phyloP scores from a whole-genome alignment of 1,284 basidiomycete species.

The Gomphus sp. region DNA sequence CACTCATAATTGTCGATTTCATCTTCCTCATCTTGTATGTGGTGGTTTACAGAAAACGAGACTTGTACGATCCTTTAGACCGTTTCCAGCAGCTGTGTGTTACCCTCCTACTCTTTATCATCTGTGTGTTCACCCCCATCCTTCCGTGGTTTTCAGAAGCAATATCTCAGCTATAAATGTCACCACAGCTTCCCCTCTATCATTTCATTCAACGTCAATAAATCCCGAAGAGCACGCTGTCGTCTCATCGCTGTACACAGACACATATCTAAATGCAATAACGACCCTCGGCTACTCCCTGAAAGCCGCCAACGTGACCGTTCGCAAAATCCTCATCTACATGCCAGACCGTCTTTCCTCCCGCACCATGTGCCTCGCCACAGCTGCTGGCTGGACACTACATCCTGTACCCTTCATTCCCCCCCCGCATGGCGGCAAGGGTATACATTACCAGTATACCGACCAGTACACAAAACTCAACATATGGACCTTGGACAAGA shows the following conservation, averaged over 20 bases:
- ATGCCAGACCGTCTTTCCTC: constrained; percentile 29
- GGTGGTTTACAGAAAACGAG: neutral
- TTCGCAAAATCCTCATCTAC: constrained; percentile 29
- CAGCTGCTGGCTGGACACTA: constrained; percentile 30
- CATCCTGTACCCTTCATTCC: constrained; percentile 27
- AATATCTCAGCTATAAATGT: neutral
- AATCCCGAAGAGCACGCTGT: constrained; percentile 24
- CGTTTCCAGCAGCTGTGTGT: neutral
- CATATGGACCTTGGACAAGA: constrained; percentile 31
- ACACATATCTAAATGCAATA: constrained; percentile 32
- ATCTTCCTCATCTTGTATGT: neutral
- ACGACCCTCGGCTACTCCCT: constrained; percentile 35
- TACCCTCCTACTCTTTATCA: neutral
- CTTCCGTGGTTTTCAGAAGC: neutral
- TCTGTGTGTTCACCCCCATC: neutral
- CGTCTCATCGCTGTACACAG: constrained; percentile 33
- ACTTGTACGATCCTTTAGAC: neutral
- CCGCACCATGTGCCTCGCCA: constrained; percentile 30
- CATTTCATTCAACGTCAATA: neutral
- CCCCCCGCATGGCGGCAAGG: constrained; percentile 27
- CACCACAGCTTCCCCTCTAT: neutral
- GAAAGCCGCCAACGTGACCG: constrained; percentile 24
- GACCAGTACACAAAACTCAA: constrained; percentile 38
- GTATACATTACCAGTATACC: constrained; percentile 26
- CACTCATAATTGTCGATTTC: neutral